Evolutionary conservation across 129 eudicot species (phyloP).

Genomic region (Rutidosis leptorrhynchoides): DNA sequence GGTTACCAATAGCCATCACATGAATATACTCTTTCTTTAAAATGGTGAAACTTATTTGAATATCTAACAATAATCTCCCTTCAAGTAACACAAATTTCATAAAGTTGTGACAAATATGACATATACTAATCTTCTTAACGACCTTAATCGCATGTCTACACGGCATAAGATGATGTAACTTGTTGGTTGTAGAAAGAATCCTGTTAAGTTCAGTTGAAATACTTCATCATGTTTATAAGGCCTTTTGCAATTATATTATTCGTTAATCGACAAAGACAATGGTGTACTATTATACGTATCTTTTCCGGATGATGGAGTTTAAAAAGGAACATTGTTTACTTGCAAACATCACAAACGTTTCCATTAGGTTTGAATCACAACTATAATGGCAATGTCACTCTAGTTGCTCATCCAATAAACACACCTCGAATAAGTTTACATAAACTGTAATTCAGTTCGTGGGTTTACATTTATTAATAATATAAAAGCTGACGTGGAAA

Average conservation of each 20-base stretch:
- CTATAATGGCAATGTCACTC: conserved; percentile 59
- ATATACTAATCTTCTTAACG: too few relatives aligned
- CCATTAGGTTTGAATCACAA: conserved; percentile 50
- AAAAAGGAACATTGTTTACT: conserved; percentile 29
- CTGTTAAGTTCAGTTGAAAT: background rate
- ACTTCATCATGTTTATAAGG: too few relatives aligned
- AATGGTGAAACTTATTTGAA: too few relatives aligned
- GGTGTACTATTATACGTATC: conserved; percentile 33
- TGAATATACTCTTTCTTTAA: too few relatives aligned
- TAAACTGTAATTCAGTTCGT: conserved; percentile 47
- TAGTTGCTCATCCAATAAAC: conserved; percentile 36
- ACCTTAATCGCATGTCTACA: too few relatives aligned
- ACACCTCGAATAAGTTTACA: background rate
- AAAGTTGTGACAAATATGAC: too few relatives aligned
- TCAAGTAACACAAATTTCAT: too few relatives aligned
- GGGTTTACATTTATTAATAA: conserved; percentile 59
- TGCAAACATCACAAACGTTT: conserved; percentile 38
- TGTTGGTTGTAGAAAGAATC: background rate
- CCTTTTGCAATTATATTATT: background rate
- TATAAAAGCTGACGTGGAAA: conserved; percentile 65
- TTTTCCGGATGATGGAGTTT: conserved; percentile 24
- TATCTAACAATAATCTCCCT: too few relatives aligned
- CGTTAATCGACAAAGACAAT: conserved; percentile 18
- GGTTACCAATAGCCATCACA: too few relatives aligned
- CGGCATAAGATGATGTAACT: background rate